phyloP scores from a whole-genome alignment of 495 filamentous ascomycete species.

The Penicillium taxi region DNA sequence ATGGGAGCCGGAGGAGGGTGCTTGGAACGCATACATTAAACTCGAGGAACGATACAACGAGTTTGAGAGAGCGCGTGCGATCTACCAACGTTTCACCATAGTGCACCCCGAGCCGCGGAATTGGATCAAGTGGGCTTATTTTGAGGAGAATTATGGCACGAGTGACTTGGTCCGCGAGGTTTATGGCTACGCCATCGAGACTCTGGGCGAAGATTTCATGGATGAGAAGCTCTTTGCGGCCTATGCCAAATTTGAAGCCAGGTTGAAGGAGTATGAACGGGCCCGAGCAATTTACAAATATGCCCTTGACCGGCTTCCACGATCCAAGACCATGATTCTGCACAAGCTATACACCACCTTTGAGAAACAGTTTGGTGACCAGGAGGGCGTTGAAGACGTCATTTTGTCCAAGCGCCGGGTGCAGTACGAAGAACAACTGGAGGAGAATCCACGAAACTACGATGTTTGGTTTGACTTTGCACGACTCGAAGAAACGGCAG shows the following conservation, averaged over 20 bases:
- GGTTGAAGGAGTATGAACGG: slow-evolving; percentile 89
- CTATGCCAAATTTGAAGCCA: slow-evolving; percentile 87
- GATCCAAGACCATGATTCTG: slow-evolving; percentile 73
- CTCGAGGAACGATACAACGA: slow-evolving; percentile 92
- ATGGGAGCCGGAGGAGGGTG: slow-evolving; percentile 94
- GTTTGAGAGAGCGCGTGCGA: slow-evolving; percentile 71
- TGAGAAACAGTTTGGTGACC: slow-evolving; percentile 95
- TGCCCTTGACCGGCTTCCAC: slow-evolving; percentile 81
- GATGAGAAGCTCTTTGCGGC: slow-evolving; percentile 92
- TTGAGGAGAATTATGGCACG: slow-evolving; percentile 91
- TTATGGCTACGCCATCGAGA: slow-evolving; percentile 81
- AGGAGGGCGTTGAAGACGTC: slow-evolving; percentile 90
- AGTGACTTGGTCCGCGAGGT: slow-evolving; percentile 88
- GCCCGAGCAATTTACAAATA: slow-evolving; percentile 97
- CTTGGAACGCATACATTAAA: slow-evolving; percentile 95
- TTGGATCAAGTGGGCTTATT: slow-evolving; percentile 98
- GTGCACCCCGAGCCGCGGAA: slow-evolving; percentile 94
- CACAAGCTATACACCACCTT: slow-evolving; percentile 95
- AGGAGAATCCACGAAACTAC: slow-evolving; percentile 89
- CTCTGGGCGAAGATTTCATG: slow-evolving; percentile 90
- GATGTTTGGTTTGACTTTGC: slow-evolving; percentile 96
- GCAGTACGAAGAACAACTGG: slow-evolving; percentile 89
- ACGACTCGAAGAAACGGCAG: slow-evolving; percentile 75
- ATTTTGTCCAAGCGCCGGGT: slow-evolving; percentile 87
- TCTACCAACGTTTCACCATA: slow-evolving; percentile 84